A percentile compares a stretch with the other conserved stretches of the same genome.
Conservation (phyloP, 176 grass and related monocot genomes). For the Musa schizocarpa region DNA sequence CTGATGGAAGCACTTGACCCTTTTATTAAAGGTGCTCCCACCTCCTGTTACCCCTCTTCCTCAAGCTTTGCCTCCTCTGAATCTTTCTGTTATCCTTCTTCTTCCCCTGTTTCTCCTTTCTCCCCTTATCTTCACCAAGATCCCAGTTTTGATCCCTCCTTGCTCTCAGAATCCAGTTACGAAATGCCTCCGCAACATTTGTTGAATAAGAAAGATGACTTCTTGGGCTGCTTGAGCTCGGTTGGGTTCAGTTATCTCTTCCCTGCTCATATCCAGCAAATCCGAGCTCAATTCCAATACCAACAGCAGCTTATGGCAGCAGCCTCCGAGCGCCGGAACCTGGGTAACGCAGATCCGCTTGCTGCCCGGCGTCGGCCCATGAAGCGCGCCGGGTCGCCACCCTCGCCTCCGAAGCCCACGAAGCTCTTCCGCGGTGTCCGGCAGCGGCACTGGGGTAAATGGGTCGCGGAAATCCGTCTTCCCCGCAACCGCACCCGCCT, state of each 20-base stretch:
- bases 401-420: neutral
- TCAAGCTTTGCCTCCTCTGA: neutral
- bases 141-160: neutral
- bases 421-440: conserved; percentile 33
- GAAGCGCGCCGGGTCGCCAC: conserved; percentile 1
- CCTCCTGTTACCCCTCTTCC: neutral
- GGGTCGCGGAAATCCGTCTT: conserved; percentile 78
- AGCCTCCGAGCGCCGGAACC: neutral
- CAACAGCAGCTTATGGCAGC: conserved; percentile 4
- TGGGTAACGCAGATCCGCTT: neutral
- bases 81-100: neutral
- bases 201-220: neutral
- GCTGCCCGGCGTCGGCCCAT: neutral
- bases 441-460: conserved; percentile 87
- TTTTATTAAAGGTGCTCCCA: conserved; percentile 1
- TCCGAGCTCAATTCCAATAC: neutral
- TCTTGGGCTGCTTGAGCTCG: neutral
- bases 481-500: conserved; percentile 53
- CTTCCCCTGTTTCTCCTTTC: neutral
- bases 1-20: conserved; percentile 5
- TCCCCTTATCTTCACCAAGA: neutral
- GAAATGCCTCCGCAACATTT: neutral
- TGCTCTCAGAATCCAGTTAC: neutral
- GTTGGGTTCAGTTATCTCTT: neutral
- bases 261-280: conserved; percentile 2